phyloP scores from a whole-genome alignment of 1,139 yeast genomes.

The Protomyces gravidus region DNA sequence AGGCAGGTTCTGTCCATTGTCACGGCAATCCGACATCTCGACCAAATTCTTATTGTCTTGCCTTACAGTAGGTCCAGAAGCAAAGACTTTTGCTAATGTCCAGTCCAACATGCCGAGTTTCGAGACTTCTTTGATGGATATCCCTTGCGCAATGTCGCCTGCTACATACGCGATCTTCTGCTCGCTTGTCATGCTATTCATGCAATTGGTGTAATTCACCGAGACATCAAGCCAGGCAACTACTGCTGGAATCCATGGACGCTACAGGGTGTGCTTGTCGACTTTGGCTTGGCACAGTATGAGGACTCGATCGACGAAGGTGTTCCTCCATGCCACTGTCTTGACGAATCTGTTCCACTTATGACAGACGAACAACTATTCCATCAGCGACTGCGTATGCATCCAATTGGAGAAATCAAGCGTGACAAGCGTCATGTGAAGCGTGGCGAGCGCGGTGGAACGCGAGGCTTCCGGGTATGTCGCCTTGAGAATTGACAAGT shows the following conservation, averaged over 20 bases:
- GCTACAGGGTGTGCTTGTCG: constrained; percentile 76
- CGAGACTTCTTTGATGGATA: constrained; percentile 27
- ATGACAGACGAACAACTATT: not conserved
- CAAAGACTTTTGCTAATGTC: not conserved
- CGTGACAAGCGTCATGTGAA: constrained; percentile 38
- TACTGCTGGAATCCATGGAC: constrained; percentile 71
- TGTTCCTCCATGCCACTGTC: constrained; percentile 20
- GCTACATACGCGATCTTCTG: constrained; percentile 51
- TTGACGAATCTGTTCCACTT: constrained; percentile 5
- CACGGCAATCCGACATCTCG: constrained; percentile 28
- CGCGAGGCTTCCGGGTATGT: constrained; percentile 60
- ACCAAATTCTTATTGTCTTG: constrained; percentile 29
- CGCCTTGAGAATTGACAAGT: not conserved
- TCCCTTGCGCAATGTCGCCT: constrained; percentile 25
- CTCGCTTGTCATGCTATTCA: constrained; percentile 72
- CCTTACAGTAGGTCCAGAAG: constrained; percentile 14
- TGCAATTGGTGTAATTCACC: constrained; percentile 67
- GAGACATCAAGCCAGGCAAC: constrained; percentile 78
- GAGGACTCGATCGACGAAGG: constrained; percentile 19
- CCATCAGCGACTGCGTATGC: not conserved
- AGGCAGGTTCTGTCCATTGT: constrained; percentile 21
- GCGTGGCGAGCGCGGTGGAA: constrained; percentile 80
- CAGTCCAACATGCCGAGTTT: constrained; percentile 29
- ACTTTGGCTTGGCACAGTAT: constrained; percentile 78
- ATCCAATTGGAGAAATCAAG: constrained; percentile 34